These are phyloP conservation scores for Tillandsia fasciculata DNA, from an alignment of 176 grass and related monocot species.

Conservation along the genomic window DNA sequence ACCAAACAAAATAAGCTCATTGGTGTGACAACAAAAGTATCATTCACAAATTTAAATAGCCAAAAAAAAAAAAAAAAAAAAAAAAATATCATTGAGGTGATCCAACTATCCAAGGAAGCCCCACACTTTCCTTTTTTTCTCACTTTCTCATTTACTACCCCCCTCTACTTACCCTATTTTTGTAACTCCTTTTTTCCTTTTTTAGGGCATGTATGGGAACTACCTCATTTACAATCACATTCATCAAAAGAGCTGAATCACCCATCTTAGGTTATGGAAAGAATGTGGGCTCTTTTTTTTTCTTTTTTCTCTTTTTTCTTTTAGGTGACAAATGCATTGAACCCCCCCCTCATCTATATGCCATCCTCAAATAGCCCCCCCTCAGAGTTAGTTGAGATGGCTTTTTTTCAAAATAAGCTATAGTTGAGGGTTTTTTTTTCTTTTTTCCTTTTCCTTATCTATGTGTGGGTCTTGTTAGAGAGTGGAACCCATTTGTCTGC, in stretches of 20 bases:
- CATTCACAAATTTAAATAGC: conserved; percentile 10
- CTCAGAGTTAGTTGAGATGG: conserved; percentile 23
- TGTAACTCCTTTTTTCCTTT: neutral
- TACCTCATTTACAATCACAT: conserved; percentile 2
- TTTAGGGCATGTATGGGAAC: neutral
- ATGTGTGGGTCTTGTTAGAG: conserved; percentile 9
- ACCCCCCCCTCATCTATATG: no score
- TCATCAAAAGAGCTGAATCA: neutral
- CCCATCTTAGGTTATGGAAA: neutral
- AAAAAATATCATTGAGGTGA: conserved; percentile 1
- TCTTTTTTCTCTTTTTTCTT: no score
- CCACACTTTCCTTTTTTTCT: neutral
- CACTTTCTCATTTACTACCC: neutral
- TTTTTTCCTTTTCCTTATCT: neutral
- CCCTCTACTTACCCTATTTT: neutral
- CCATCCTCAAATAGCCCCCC: no score
- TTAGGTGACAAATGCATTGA: no score
- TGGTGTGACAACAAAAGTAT: conserved; percentile 36
- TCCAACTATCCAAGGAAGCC: conserved; percentile 3
- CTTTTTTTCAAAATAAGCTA: conserved; percentile 17
- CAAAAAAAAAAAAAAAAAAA: conserved; percentile 16
- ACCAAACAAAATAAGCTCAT: conserved; percentile 65
- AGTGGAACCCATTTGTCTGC: conserved; percentile 73
- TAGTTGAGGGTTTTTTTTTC: conserved; percentile 2
- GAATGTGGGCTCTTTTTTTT: neutral